phyloP scores from a whole-genome alignment of 176 grass and related monocot species.

The maize (Zea mays) region DNA sequence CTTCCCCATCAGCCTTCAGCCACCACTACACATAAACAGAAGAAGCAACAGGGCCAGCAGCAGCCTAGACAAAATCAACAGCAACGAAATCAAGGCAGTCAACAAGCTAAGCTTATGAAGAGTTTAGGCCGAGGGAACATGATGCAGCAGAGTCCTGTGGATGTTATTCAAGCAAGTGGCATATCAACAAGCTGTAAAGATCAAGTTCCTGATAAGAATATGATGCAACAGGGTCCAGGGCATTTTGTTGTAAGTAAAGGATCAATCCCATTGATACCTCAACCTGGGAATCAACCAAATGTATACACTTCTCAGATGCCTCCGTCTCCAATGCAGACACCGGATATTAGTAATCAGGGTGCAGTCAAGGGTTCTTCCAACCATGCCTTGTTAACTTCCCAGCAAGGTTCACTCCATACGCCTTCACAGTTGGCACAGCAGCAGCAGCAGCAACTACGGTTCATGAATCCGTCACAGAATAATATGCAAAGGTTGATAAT shows the following conservation, averaged over 20 bases:
- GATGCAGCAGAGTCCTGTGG: conserved; percentile 63
- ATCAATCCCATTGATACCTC: conserved; percentile 54
- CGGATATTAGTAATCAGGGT: conserved; percentile 60
- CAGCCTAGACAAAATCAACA: conserved; percentile 77
- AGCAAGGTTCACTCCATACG: conserved; percentile 54
- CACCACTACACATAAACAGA: conserved; percentile 68
- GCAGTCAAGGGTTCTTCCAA: conserved; percentile 53
- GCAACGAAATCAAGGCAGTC: conserved; percentile 75
- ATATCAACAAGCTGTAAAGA: conserved; percentile 54
- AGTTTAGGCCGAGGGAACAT: conserved; percentile 81
- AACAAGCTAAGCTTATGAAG: conserved; percentile 87
- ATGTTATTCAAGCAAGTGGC: conserved; percentile 50
- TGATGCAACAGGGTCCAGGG: conserved; percentile 51
- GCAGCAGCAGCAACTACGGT: conserved; percentile 53
- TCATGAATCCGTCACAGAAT: conserved; percentile 61
- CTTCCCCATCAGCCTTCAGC: conserved; percentile 53
- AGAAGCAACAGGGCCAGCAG: conserved; percentile 73
- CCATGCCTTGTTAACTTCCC: conserved; percentile 49
- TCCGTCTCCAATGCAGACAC: conserved; percentile 55
- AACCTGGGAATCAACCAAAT: conserved; percentile 67
- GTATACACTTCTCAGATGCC: conserved; percentile 56
- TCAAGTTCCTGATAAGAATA: conserved; percentile 60
- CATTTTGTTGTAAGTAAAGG: conserved; percentile 55
- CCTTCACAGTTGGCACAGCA: conserved; percentile 40
- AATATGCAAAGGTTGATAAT: conserved; percentile 54